Base-by-base conservation (phyloP, 371 early-diverging fungal genomes). In the Apophysomyces trapeziformis region DNA sequence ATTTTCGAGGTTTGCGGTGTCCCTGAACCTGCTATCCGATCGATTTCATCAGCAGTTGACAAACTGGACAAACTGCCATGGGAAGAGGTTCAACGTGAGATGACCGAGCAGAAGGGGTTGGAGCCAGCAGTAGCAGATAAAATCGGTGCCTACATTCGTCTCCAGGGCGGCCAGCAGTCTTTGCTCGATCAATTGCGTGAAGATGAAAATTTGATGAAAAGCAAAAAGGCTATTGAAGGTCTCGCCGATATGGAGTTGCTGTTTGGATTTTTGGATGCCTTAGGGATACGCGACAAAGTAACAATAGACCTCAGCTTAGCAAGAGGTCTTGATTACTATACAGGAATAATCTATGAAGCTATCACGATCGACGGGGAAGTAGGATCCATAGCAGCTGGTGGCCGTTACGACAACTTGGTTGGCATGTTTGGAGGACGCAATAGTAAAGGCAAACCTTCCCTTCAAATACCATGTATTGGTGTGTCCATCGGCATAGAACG, bases 351-450 rank as follows among this genome's bases (percentile, higher is more conserved):
- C 70, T 96, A 99, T 76, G 99, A 99, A 80, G 99, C 97, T 12
- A 93, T 96, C 16, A 87, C 96, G 41, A 89, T 86, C 57, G 91
- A 89, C 41, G 89, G 87, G 8, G 95, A 98, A 37, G 91, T 99
- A 18, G 99, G 99, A n/a, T 98, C 99, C 5, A 92, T 99, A 65
- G 96, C 98, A 38, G 99, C 97, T 4, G 99, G 99, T 68, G 99
- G 99, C 16, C 94, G 99, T 58, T 99, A 99, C 80, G 99, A 99
- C 72, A 91, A 96, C 61, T 87, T 99, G 68, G 99, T 99, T 4
- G 96, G 96, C 50, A 95, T 95, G 94, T 95, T 99, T 73, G 80
- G 82, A 46, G 87, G 89, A 56, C 80, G 72, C 45, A 87, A 88
- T 75, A 87, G 85, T 76, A 88, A 88, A 65, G 88, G 88, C 5